These are phyloP conservation scores for Pseudopyricularia cyperi DNA, from an alignment of 2,329 filamentous ascomycete species.

Conservation along the genomic window DNA sequence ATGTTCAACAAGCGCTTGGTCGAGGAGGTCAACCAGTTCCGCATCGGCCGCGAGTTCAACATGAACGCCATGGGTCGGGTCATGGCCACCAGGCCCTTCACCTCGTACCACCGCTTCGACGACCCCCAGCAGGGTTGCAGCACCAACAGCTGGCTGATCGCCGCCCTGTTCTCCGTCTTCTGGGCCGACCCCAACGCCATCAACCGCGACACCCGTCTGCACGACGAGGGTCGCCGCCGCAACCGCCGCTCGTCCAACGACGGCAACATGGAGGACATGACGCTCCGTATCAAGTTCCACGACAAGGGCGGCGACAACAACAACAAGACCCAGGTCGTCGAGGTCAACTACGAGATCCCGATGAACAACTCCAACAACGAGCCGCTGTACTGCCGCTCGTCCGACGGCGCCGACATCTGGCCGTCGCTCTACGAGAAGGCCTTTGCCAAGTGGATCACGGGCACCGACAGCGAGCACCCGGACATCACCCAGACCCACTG, in stretches of 20 bases:
- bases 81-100: background rate
- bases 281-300: constrained; percentile 23
- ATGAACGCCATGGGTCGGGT: constrained; percentile 3
- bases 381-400: constrained; percentile 27
- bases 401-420: constrained; percentile 27
- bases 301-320: constrained; percentile 28
- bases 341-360: constrained; percentile 28
- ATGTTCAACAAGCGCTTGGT: constrained; percentile 2
- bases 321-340: constrained; percentile 12
- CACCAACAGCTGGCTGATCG: constrained; percentile 28
- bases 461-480: constrained; percentile 16
- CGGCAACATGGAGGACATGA: constrained; percentile 5
- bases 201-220: constrained; percentile 18
- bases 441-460: constrained; percentile 29
- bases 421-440: constrained; percentile 33
- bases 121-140: constrained; percentile 28
- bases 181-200: constrained; percentile 28
- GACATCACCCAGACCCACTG: constrained; percentile 26
- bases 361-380: constrained; percentile 29
- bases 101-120: constrained; percentile 16
- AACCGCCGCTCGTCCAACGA: constrained; percentile 6
- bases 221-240: background rate
- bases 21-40: constrained; percentile 3
- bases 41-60: constrained; percentile 12
- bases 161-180: constrained; percentile 29